Evolutionary conservation across 345 rosid genomes (phyloP).

Genomic region (Lagerstroemia speciosa): DNA sequence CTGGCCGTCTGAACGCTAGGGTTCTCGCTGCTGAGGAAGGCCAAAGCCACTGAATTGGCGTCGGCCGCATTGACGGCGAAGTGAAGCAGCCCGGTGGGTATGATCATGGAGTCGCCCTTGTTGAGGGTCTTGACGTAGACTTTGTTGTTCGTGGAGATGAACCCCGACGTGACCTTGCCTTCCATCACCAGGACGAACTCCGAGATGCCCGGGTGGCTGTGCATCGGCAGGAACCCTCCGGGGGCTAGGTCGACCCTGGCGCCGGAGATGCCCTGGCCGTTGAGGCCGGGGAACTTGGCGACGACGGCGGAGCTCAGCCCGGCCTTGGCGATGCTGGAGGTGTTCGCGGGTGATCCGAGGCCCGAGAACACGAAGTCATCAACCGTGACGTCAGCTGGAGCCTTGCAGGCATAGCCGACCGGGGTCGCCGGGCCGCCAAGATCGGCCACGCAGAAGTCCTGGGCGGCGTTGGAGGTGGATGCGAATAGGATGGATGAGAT

Average conservation of each 20-base stretch:
- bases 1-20: conserved; percentile 70
- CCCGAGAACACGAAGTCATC: conserved; percentile 54
- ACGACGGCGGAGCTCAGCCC: conserved; percentile 69
- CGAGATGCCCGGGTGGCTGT: conserved; percentile 71
- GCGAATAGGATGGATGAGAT: conserved; percentile 31
- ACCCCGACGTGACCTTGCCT: conserved; percentile 57
- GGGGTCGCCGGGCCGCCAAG: conserved; percentile 39
- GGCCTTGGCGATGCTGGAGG: conserved; percentile 56
- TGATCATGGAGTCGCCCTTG: conserved; percentile 60
- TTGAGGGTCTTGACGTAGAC: conserved; percentile 42
- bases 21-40: conserved; percentile 41
- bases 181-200: conserved; percentile 44
- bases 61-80: conserved; percentile 43
- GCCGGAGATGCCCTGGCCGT: conserved; percentile 70
- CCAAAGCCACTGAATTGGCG: conserved; percentile 29
- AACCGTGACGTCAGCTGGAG: conserved; percentile 31
- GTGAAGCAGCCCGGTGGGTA: conserved; percentile 79
- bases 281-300: conserved; percentile 50
- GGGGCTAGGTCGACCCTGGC: conserved; percentile 67
- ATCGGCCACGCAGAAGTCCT: conserved; percentile 85
- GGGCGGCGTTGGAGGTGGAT: conserved; percentile 27
- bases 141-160: conserved; percentile 42
- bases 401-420: conserved; percentile 53
- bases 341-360: conserved; percentile 49
- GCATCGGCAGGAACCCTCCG: conserved; percentile 72